These are phyloP conservation scores for Dendrocalamus sinicus DNA, from an alignment of 176 grass and related monocot genomes.

Conservation along the genomic window DNA sequence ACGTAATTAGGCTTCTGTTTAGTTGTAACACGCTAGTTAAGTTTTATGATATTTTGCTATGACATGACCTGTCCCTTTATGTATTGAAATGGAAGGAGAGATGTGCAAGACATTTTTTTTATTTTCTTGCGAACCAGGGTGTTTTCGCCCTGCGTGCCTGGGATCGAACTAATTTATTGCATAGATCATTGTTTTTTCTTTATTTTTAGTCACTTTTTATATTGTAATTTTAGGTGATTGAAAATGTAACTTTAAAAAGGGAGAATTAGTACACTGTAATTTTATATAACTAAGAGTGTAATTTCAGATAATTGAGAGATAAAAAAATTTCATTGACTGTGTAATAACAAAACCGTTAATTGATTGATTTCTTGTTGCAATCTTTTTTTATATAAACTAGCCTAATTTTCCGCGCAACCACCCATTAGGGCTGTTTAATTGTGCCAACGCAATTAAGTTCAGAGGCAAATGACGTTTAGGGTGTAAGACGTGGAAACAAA, in stretches of 20 bases:
- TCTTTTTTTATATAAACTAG: too few relatives aligned
- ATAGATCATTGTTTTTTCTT: too few relatives aligned
- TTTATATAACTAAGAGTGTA: too few relatives aligned
- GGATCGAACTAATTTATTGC: not conserved
- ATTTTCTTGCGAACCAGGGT: too few relatives aligned
- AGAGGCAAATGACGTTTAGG: not conserved
- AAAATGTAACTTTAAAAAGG: fast-evolving
- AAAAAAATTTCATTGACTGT: too few relatives aligned
- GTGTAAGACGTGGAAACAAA: not conserved
- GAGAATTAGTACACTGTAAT: too few relatives aligned
- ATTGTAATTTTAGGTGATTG: too few relatives aligned
- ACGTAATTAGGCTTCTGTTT: conserved; percentile 9
- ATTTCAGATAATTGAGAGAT: too few relatives aligned
- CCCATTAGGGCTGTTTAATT: not conserved
- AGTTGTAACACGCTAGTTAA: not conserved
- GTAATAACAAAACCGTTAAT: not conserved
- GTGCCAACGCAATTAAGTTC: not conserved
- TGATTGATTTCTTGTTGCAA: not conserved
- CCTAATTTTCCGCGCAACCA: too few relatives aligned
- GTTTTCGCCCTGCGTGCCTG: too few relatives aligned
- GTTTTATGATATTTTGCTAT: not conserved
- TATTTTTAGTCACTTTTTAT: too few relatives aligned
- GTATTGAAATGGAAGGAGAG: not conserved
- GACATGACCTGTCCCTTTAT: not conserved
- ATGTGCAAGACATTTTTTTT: not conserved